Evolutionary conservation across 345 rosid genomes (phyloP).

Genomic region (Linum usitatissimum): DNA sequence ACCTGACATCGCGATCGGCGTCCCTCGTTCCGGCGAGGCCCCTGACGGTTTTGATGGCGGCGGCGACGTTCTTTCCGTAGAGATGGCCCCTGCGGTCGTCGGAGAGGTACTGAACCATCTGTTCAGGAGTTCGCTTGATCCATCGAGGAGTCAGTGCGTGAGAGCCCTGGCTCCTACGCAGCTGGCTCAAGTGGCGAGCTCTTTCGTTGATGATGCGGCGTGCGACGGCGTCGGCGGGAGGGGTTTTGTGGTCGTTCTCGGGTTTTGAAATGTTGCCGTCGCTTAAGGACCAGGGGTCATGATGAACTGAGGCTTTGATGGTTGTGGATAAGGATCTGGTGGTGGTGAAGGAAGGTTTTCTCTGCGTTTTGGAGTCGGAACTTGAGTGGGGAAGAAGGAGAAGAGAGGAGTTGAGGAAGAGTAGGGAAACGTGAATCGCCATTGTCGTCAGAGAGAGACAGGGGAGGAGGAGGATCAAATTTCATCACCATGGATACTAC

Average conservation of each 20-base stretch:
- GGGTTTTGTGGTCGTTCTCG: slow-evolving; percentile 53
- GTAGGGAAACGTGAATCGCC: neutral
- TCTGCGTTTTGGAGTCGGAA: slow-evolving; percentile 12
- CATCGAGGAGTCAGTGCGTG: slow-evolving; percentile 65
- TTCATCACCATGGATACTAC: too few relatives aligned
- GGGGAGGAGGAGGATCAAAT: neutral
- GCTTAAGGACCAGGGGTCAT: slow-evolving; percentile 81
- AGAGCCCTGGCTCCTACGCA: slow-evolving; percentile 71
- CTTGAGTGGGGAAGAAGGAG: slow-evolving; percentile 22
- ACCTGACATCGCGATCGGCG: slow-evolving; percentile 50
- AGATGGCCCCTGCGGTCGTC: slow-evolving; percentile 68
- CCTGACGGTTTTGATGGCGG: slow-evolving; percentile 71
- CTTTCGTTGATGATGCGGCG: slow-evolving; percentile 70
- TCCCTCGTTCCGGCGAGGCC: slow-evolving; percentile 33
- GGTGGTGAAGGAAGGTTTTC: slow-evolving; percentile 4
- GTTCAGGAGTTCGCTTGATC: slow-evolving; percentile 80
- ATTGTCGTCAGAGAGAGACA: neutral
- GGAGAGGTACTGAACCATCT: slow-evolving; percentile 72
- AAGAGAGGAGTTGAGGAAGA: slow-evolving; percentile 30
- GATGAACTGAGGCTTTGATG: slow-evolving; percentile 35
- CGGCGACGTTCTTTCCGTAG: slow-evolving; percentile 76
- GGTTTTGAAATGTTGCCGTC: slow-evolving; percentile 50
- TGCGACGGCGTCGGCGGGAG: slow-evolving; percentile 71
- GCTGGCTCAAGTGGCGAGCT: slow-evolving; percentile 53
- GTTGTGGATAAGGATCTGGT: slow-evolving; percentile 7